Evolutionary conservation across 2,329 filamentous ascomycete species (phyloP).

Genomic region (Verticillium dahliae): DNA sequence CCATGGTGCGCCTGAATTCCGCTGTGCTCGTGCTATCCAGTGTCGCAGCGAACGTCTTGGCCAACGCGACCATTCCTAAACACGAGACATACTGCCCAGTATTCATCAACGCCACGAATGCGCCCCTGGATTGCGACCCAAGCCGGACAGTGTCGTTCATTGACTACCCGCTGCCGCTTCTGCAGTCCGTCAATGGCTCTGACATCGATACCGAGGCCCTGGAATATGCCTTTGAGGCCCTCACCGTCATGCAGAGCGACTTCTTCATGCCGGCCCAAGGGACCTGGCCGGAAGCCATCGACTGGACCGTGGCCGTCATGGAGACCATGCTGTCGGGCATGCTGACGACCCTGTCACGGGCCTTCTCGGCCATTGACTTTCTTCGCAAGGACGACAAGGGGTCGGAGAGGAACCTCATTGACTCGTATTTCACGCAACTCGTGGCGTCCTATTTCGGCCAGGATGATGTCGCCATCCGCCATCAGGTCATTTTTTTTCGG

Average conservation of each 20-base stretch:
- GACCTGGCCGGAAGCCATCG: conserved; percentile 79
- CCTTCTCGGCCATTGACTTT: conserved; percentile 32
- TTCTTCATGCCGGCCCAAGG: conserved; percentile 76
- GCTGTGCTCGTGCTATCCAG: background rate
- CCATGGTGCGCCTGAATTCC: background rate
- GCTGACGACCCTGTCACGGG: conserved; percentile 62
- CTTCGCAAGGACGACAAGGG: conserved; percentile 32
- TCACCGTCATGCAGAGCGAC: conserved; percentile 67
- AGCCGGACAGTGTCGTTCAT: conserved; percentile 7
- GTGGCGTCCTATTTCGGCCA: conserved; percentile 82
- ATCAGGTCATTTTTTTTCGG: conserved; percentile 31
- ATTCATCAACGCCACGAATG: conserved; percentile 8
- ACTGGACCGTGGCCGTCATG: conserved; percentile 88
- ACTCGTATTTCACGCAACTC: conserved; percentile 72
- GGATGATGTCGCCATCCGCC: conserved; percentile 66
- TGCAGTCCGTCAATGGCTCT: background rate
- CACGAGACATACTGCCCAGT: conserved; percentile 8
- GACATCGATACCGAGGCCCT: conserved; percentile 22
- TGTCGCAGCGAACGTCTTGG: background rate
- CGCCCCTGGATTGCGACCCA: conserved; percentile 5
- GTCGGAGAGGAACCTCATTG: conserved; percentile 70
- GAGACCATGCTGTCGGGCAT: conserved; percentile 72
- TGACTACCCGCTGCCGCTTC: background rate
- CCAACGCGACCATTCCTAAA: background rate
- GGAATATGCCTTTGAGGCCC: conserved; percentile 51